These are phyloP conservation scores for Yamadazyma paraphyllophila DNA, from an alignment of 805 yeast genomes.

Conservation along the genomic window DNA sequence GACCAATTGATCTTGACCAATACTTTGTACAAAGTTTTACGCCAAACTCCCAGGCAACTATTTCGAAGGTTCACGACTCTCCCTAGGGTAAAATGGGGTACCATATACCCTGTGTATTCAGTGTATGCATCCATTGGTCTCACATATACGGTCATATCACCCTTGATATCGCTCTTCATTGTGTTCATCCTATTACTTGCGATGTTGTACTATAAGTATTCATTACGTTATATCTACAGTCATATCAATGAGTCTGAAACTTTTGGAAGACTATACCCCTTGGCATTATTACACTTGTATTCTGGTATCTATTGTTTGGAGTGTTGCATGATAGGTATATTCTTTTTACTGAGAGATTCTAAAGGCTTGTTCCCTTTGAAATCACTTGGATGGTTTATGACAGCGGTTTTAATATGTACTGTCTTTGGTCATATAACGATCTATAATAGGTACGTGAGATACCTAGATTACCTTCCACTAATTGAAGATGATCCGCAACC, in stretches of 20 bases:
- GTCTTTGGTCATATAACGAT: slow-evolving; percentile 56
- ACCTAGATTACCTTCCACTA: slow-evolving; percentile 29
- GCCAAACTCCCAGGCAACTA: slow-evolving; percentile 60
- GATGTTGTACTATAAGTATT: slow-evolving; percentile 67
- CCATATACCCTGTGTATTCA: slow-evolving; percentile 72
- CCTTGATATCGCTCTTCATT: slow-evolving; percentile 65
- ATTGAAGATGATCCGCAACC: slow-evolving; percentile 1
- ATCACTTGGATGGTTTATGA: slow-evolving; percentile 53
- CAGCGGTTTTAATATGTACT: slow-evolving; percentile 50
- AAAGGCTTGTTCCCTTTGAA: slow-evolving; percentile 42
- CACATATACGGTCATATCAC: slow-evolving; percentile 77
- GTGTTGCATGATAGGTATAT: slow-evolving; percentile 72
- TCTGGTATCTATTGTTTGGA: slow-evolving; percentile 82
- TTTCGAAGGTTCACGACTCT: slow-evolving; percentile 44
- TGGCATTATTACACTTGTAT: slow-evolving; percentile 72
- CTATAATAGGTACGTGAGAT: slow-evolving; percentile 36
- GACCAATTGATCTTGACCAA: slow-evolving; percentile 46
- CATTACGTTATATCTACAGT: slow-evolving; percentile 56
- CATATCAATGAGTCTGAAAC: slow-evolving; percentile 57
- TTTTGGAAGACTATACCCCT: slow-evolving; percentile 67
- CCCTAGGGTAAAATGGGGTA: slow-evolving; percentile 68
- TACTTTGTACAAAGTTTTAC: slow-evolving; percentile 36
- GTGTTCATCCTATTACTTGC: slow-evolving; percentile 53
- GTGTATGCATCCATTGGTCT: slow-evolving; percentile 76
- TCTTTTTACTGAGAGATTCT: slow-evolving; percentile 58